Conservation (phyloP, 441 rosid genomes). For the Dalechampia spathulata region DNA sequence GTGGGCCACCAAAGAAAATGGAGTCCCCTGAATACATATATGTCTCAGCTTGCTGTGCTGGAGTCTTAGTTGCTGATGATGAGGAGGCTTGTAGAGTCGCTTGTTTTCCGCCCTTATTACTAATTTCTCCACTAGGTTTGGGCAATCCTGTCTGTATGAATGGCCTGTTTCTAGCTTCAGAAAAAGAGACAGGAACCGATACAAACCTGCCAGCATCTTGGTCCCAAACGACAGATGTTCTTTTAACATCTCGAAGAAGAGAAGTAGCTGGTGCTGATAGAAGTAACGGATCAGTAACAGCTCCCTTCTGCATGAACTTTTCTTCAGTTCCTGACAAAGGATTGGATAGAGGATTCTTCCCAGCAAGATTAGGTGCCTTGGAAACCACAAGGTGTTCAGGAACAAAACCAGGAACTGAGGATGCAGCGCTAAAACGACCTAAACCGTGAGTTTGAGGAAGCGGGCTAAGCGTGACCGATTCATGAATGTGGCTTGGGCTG, state of each 20-base stretch:
- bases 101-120: constrained; percentile 40
- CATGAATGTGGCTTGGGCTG: constrained; percentile 78
- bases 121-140: constrained; percentile 56
- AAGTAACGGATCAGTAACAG: constrained; percentile 44
- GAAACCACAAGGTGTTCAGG: constrained; percentile 38
- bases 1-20: constrained; percentile 67
- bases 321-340: constrained; percentile 54
- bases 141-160: constrained; percentile 37
- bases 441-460: constrained; percentile 54
- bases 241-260: constrained; percentile 63
- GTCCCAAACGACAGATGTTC: constrained; percentile 91
- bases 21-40: constrained; percentile 57
- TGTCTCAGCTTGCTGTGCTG: constrained; percentile 36
- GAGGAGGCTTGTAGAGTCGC: constrained; percentile 45
- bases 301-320: constrained; percentile 44
- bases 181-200: constrained; percentile 64
- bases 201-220: constrained; percentile 90
- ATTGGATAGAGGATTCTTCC: constrained; percentile 23
- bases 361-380: constrained; percentile 22
- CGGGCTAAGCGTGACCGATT: constrained; percentile 74
- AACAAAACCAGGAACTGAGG: constrained; percentile 35
- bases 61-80: constrained; percentile 19
- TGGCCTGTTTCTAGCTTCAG: constrained; percentile 53
- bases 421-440: constrained; percentile 31
- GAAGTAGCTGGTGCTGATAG: constrained; percentile 60